Evolutionary conservation across 192 early-diverging fungal species (phyloP).

Genomic region (Backusella psychrophila): DNA sequence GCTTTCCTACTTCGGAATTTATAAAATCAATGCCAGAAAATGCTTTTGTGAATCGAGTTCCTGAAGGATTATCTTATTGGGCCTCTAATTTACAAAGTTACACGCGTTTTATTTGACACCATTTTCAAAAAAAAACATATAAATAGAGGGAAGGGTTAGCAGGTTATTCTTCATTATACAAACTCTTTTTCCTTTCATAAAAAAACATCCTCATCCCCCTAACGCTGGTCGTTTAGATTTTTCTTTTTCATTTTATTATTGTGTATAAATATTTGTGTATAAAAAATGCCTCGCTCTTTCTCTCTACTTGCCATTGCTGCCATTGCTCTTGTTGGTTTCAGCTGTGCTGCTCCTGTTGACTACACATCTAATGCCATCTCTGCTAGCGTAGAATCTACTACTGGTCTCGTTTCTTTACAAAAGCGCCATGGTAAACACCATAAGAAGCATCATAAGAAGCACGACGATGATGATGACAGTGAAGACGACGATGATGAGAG

Average conservation of each 20-base stretch:
- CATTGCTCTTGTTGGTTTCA: neutral
- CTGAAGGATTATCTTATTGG: neutral
- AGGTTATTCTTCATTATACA: too few species aligned
- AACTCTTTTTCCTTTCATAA: neutral
- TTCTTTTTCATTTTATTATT: neutral
- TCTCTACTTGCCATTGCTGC: neutral
- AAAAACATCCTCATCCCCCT: neutral
- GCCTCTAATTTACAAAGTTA: neutral
- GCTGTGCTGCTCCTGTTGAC: neutral
- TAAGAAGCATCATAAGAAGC: neutral
- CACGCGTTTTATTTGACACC: neutral
- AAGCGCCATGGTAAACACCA: neutral
- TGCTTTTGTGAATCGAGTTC: neutral
- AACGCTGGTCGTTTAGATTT: neutral
- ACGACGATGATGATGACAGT: constrained; percentile 2
- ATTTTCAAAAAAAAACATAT: neutral
- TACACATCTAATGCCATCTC: neutral
- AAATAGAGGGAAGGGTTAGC: neutral
- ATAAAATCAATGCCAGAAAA: neutral
- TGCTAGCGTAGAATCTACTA: neutral
- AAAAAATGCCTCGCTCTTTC: neutral
- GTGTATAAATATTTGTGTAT: neutral
- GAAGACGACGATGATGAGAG: neutral
- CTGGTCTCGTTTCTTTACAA: neutral
- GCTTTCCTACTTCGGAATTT: neutral